Evolutionary conservation across 164 flowering plant genomes (phyloP), one percentile per base, ranked within the genome.

Genomic region (Amborella trichopoda): DNA sequence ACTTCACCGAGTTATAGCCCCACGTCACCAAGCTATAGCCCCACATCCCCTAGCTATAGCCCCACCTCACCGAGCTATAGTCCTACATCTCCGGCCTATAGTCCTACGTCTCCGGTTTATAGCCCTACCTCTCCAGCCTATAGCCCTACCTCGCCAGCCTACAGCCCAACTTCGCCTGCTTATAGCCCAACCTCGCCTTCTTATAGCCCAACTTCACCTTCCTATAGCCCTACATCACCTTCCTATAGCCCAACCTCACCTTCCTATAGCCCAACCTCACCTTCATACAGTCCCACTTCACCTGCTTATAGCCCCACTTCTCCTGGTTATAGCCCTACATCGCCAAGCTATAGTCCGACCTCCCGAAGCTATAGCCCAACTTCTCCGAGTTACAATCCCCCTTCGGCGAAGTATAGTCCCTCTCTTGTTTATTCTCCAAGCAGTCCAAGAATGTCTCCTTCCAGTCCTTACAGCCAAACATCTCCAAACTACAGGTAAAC

Each of bases 121-220:
- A 83, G 94, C 60, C 97, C 97, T 0, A 83, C 97, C 0, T 83
- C 91, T 3, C 95, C 97, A 0, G 56, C 82, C 0, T 90, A 90
- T 58, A 86, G 91, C 61, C 96, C 98, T 0, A 83, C 96, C 0
- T 90, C 96, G 0, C 98, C 94, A 0, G 63, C 89, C 0, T 90
- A 90, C 63, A 90, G 98, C 58, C 98, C 98, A 0, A 83, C 93
- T 0, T 90, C 98, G 0, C 98, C 94, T 0, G 74, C 84, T 0
- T 90, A 90, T 62, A 86, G 96, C 66, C 96, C 98, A 0, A 83
- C 98, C 3, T 86, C 94, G 0, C 98, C 97, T 1, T 69, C 86
- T 0, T 90, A 89, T 56, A 86, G 97, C 52, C 97, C 98, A 0
- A 83, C 98, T 1, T 90, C 97, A 0, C 97, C 96, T 0, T 64